phyloP scores from a whole-genome alignment of 1,139 yeast genomes.

The Pichia sp. region DNA sequence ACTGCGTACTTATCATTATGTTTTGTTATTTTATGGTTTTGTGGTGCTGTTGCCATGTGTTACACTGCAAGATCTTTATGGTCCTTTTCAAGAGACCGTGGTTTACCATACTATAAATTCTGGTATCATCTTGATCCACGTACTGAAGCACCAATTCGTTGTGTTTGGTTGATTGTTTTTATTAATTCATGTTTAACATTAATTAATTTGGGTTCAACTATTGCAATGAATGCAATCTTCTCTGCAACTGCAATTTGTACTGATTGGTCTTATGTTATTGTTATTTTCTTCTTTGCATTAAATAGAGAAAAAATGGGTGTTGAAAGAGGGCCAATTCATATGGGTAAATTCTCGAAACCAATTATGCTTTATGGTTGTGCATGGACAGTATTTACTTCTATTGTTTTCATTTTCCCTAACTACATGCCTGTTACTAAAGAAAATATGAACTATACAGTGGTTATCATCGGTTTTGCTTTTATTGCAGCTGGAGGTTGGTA shows the following conservation, averaged over 20 bases:
- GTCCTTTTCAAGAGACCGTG: conserved; percentile 38
- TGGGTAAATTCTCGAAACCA: conserved; percentile 30
- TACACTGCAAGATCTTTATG: conserved; percentile 31
- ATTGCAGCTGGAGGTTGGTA: conserved; percentile 31
- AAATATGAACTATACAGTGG: conserved; percentile 45
- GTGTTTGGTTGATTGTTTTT: conserved; percentile 31
- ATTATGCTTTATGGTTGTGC: conserved; percentile 30
- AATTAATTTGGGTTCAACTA: conserved; percentile 34
- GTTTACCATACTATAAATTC: conserved; percentile 34
- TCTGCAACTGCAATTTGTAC: conserved; percentile 44
- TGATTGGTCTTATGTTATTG: conserved; percentile 35
- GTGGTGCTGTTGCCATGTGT: conserved; percentile 33
- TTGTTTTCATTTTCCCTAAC: conserved; percentile 43
- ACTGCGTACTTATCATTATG: conserved; percentile 45
- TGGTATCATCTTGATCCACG: conserved; percentile 32
- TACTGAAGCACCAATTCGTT: conserved; percentile 35
- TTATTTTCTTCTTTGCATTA: conserved; percentile 34
- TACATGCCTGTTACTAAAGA: conserved; percentile 44
- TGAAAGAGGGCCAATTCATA: conserved; percentile 33
- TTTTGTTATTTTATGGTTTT: conserved; percentile 32
- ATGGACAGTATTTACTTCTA: conserved; percentile 42
- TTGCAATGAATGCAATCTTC: conserved; percentile 43
- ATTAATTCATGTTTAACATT: conserved; percentile 31
- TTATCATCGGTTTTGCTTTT: conserved; percentile 32
- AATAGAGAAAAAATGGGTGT: conserved; percentile 37